Evolutionary conservation across 768 basidiomycete genomes (phyloP), one percentile per base, ranked within the genome.

Genomic region (Serendipita sp.): DNA sequence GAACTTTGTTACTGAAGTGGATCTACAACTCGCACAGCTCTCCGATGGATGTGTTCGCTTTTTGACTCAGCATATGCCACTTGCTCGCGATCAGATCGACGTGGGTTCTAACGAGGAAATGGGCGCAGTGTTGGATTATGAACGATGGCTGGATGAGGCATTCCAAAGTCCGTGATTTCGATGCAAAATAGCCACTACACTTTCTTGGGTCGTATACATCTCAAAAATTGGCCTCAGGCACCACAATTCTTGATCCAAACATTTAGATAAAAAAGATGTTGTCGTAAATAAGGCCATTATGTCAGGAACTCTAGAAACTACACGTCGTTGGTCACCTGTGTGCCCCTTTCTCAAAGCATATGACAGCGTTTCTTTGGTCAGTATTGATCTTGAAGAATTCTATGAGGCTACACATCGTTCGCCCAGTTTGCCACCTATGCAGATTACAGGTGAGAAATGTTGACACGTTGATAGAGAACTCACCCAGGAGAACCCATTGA

Each of bases 401-500:
- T 13, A 41, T 13, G 13, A 41, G 41, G 13, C n/a, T n/a, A 51
- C 48, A 51, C 48, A 3, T 51, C 48, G 48, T 51, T 51, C 18
- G 48, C 48, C 48, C 48, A 51, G 30, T 8, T 32, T n/a, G 48
- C 48, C n/a, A 18, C n/a, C 48, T 51, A 51, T 8, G 30, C 24
- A n/a, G n/a, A 8, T 18, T 18, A 18, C n/a, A 51, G 30, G 18
- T 51, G 18, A 51, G n/a, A 51, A 8, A 51, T n/a, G 5, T 32
- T 18, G 48, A 51, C 24, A 51, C 8, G 30, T 8, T 7, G 3
- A 41, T 41, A 13, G 13, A 41, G 2, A 4, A 64, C 70, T 30
- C 45, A 89, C 90, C 92, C 94, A 97, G 67, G 92, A 95, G 80
- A 97, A 97, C 16, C 93, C 93, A 69, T 90, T 86, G 78, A 99